Percentiles rank a stretch among this genome's conserved stretches.
These are phyloP conservation scores for Phlegmacium glaucopus DNA, from an alignment of 768 basidiomycete species.

Conservation along the genomic window DNA sequence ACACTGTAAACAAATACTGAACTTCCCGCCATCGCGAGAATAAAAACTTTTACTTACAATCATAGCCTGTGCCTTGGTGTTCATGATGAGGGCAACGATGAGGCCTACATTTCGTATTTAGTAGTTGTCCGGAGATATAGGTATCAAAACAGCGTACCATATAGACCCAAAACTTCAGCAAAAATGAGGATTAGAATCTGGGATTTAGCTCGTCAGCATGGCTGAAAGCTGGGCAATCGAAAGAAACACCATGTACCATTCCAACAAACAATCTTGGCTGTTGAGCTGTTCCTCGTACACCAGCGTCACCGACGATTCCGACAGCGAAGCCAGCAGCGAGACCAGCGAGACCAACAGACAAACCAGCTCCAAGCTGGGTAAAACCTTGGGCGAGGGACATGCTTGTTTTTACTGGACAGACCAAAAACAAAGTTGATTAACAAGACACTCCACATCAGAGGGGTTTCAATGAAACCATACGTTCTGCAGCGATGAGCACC, in stretches of 20 bases:
- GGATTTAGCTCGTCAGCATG: not conserved
- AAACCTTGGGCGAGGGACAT: conserved; percentile 96
- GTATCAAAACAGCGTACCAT: conserved; percentile 46
- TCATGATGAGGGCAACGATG: conserved; percentile 96
- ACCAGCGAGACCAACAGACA: conserved; percentile 86
- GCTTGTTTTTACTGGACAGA: conserved; percentile 52
- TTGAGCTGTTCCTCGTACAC: conserved; percentile 96
- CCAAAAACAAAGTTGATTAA: not conserved
- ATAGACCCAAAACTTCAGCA: conserved; percentile 90
- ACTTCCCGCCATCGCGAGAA: not conserved
- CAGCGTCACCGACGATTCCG: conserved; percentile 98
- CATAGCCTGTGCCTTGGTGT: conserved; percentile 59
- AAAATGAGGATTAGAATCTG: conserved; percentile 98
- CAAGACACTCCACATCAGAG: not conserved
- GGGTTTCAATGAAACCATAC: conserved; percentile 46
- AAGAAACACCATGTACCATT: conserved; percentile 51
- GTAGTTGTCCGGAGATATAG: not conserved
- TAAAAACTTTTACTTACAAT: conserved; percentile 15
- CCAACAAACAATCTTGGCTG: conserved; percentile 93
- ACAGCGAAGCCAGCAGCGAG: conserved; percentile 97
- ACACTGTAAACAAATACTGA: conserved; percentile 7
- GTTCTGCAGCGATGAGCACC: conserved; percentile 86
- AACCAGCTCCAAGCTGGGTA: conserved; percentile 90
- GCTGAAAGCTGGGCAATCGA: conserved; percentile 1
- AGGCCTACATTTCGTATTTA: conserved; percentile 44